A percentile compares a stretch with the other conserved stretches of the same genome.
These are phyloP conservation scores for Ascomycota sp. DNA, from an alignment of 2,329 filamentous ascomycete genomes.

Conservation along the genomic window DNA sequence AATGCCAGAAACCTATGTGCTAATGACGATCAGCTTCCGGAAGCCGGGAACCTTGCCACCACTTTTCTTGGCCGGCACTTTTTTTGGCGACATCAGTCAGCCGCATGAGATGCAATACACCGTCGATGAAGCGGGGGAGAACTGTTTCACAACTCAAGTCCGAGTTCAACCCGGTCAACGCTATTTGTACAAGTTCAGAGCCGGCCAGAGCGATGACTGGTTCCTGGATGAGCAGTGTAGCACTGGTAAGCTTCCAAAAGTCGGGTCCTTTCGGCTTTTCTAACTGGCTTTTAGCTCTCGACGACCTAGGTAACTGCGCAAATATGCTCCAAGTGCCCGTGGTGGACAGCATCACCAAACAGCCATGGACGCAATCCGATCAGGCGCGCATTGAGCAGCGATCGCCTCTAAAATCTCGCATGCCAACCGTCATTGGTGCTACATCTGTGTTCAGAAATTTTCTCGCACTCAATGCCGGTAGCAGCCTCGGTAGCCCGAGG, in stretches of 20 bases:
- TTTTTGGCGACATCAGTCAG: conserved; percentile 47
- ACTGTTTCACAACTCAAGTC: conserved; percentile 37
- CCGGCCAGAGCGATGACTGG: conserved; percentile 51
- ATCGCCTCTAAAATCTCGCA: background rate
- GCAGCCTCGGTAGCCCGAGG: too few relatives aligned
- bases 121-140: conserved; percentile 28
- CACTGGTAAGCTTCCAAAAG: conserved; percentile 25
- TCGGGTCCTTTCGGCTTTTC: background rate
- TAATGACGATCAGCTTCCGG: conserved; percentile 39
- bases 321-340: conserved; percentile 5
- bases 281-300: conserved; percentile 1
- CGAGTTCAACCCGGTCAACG: conserved; percentile 32
- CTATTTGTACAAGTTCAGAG: conserved; percentile 57
- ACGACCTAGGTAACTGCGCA: conserved; percentile 2
- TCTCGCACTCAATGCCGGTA: too few relatives aligned
- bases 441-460: too few relatives aligned
- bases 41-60: conserved; percentile 41
- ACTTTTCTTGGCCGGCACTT: conserved; percentile 49
- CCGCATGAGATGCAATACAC: conserved; percentile 42
- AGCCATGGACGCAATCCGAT: conserved; percentile 2
- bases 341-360: conserved; percentile 3
- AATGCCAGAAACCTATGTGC: conserved; percentile 10
- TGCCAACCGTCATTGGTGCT: too few relatives aligned
- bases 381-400: background rate
- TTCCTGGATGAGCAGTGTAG: conserved; percentile 41